phyloP scores from a whole-genome alignment of 805 yeast species.

The Wickerhamomyces tratensis region DNA sequence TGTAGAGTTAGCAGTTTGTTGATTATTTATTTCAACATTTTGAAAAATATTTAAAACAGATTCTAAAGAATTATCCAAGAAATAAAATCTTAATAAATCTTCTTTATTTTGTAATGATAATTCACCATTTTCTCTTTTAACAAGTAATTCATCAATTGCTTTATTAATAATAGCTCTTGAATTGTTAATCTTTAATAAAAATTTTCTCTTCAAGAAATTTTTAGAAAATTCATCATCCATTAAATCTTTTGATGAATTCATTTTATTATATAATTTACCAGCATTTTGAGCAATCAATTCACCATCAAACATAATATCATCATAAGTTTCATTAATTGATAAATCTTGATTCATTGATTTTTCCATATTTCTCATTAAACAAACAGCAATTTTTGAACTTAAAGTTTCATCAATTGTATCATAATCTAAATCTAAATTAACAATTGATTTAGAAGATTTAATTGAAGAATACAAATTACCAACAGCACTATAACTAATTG shows the following conservation, averaged over 20 bases:
- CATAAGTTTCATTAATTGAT: slow-evolving; percentile 23
- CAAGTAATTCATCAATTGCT: slow-evolving; percentile 46
- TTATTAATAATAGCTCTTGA: slow-evolving; percentile 32
- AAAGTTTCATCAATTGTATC: slow-evolving; percentile 50
- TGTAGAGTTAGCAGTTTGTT: slow-evolving; percentile 3
- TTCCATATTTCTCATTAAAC: slow-evolving; percentile 79
- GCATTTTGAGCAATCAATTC: slow-evolving; percentile 67
- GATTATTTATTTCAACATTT: slow-evolving; percentile 13
- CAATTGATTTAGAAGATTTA: slow-evolving; percentile 53
- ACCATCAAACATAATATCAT: slow-evolving; percentile 69
- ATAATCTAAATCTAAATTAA: slow-evolving; percentile 59
- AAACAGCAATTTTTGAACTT: slow-evolving; percentile 65
- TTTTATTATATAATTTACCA: slow-evolving; percentile 44
- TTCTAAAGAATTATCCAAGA: slow-evolving; percentile 60
- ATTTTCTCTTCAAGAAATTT: slow-evolving; percentile 27
- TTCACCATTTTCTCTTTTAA: slow-evolving; percentile 42
- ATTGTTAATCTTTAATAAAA: slow-evolving; percentile 30
- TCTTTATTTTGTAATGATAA: slow-evolving; percentile 67
- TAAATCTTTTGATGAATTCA: slow-evolving; percentile 16
- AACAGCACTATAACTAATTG: slow-evolving; percentile 47
- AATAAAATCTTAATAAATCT: slow-evolving; percentile 54
- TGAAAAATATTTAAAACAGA: slow-evolving; percentile 34
- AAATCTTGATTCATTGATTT: slow-evolving; percentile 30
- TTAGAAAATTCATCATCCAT: slow-evolving; percentile 28
- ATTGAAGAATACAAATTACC: slow-evolving; percentile 63